A percentile compares a stretch with the other conserved stretches of the same genome.
phyloP scores from a whole-genome alignment of 495 filamentous ascomycete genomes.

The Podospora didyma region DNA sequence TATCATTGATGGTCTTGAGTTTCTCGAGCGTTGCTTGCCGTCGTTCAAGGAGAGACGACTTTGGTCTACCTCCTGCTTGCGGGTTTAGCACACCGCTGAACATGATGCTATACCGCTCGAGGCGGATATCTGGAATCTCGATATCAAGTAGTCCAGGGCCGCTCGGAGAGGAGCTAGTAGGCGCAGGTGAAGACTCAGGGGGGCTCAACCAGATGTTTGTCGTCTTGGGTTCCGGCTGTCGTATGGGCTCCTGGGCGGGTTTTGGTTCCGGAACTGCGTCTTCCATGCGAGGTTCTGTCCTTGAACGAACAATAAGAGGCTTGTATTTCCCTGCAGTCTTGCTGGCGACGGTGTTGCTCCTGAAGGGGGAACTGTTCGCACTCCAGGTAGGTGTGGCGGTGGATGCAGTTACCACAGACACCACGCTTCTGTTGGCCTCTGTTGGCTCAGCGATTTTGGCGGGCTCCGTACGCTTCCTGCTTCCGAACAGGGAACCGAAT shows the following conservation, averaged over 20 bases:
- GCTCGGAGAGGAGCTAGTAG: conserved; percentile 9
- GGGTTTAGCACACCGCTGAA: conserved; percentile 69
- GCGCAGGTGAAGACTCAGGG: conserved; percentile 7
- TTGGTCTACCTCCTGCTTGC: conserved; percentile 18
- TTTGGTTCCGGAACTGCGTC: conserved; percentile 13
- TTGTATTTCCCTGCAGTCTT: conserved; percentile 30
- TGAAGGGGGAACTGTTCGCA: conserved; percentile 15
- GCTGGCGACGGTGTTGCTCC: conserved; percentile 35
- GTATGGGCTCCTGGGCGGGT: background rate
- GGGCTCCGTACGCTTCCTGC: conserved; percentile 30
- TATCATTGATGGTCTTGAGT: conserved; percentile 50
- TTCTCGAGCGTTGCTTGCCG: conserved; percentile 67
- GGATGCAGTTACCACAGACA: conserved; percentile 12
- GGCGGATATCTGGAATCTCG: conserved; percentile 71
- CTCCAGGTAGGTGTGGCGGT: background rate
- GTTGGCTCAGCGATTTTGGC: conserved; percentile 15
- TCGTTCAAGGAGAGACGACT: conserved; percentile 56
- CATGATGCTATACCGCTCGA: conserved; percentile 95
- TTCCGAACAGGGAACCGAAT: conserved; percentile 46
- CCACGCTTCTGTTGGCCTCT: conserved; percentile 9
- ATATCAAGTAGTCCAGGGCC: conserved; percentile 53
- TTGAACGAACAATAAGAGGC: conserved; percentile 34
- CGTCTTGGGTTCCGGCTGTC: background rate
- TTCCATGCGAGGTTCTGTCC: conserved; percentile 28
- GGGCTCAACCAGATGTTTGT: background rate